Conservation (phyloP, 2,329 filamentous ascomycete genomes). For the Blastomyces gilchristii region DNA sequence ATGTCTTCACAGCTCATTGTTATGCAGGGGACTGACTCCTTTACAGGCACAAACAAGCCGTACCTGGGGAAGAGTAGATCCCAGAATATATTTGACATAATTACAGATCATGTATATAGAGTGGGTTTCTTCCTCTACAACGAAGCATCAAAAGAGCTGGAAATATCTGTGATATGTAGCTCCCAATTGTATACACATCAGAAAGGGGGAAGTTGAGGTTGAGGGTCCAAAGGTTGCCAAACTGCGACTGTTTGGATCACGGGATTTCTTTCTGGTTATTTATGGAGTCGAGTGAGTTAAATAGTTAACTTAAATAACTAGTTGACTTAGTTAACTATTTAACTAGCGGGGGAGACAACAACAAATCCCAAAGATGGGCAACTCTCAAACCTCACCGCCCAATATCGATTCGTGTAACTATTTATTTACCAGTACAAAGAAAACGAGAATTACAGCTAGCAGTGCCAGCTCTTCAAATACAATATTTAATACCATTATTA, state of each 20-base stretch:
- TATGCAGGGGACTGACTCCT: not conserved
- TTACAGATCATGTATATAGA: not conserved
- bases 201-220: not conserved
- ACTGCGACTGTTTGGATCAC: not conserved
- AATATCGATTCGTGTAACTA: not conserved
- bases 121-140: not conserved
- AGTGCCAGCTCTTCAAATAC: not conserved
- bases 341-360: not conserved
- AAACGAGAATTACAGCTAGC: not conserved
- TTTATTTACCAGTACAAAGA: not conserved
- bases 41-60: not conserved
- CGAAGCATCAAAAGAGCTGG: not conserved
- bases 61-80: not conserved
- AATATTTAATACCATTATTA: too few relatives aligned
- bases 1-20: conserved; percentile 1
- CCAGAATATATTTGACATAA: not conserved
- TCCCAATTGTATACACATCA: not conserved
- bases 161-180: not conserved
- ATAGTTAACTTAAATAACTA: too few relatives aligned
- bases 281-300: too few relatives aligned
- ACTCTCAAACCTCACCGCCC: not conserved
- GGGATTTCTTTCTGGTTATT: not conserved
- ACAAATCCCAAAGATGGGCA: not conserved
- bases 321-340: too few relatives aligned
- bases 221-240: not conserved